Evolutionary conservation across 306 rosid genomes (phyloP).

Genomic region (Cajanus cajan): DNA sequence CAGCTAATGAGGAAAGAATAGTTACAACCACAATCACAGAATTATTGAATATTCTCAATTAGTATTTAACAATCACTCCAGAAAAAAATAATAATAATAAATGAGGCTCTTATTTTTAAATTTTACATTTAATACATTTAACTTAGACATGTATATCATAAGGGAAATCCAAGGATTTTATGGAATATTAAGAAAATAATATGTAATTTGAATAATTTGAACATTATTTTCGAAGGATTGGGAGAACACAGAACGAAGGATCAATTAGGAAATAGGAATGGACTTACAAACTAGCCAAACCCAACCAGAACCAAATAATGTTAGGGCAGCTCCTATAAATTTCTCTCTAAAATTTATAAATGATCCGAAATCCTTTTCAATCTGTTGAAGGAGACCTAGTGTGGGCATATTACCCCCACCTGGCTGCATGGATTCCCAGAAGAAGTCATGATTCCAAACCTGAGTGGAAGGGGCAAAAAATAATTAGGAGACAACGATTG

Average conservation of each 20-base stretch:
- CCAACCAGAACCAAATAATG: constrained; percentile 97
- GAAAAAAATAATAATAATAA: background rate
- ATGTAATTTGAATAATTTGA: background rate
- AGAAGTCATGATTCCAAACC: constrained; percentile 83
- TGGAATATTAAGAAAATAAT: constrained; percentile 4
- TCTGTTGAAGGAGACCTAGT: constrained; percentile 81
- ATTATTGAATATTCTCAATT: background rate
- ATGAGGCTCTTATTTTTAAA: constrained; percentile 1
- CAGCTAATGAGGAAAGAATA: background rate
- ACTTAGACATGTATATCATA: background rate
- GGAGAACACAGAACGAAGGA: background rate
- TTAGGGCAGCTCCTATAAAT: constrained; percentile 63
- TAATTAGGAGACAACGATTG: background rate
- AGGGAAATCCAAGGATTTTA: constrained; percentile 2
- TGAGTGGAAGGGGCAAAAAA: constrained; percentile 26
- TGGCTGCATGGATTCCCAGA: constrained; percentile 90
- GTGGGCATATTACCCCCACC: constrained; percentile 83
- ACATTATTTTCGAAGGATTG: background rate
- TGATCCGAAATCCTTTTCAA: constrained; percentile 96
- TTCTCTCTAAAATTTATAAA: constrained; percentile 70
- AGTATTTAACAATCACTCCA: constrained; percentile 9
- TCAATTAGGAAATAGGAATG: constrained; percentile 2
- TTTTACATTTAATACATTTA: background rate
- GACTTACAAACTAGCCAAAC: constrained; percentile 99
- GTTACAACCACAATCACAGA: constrained; percentile 8